These are phyloP conservation scores for Pecoramyces ruminantium DNA, from an alignment of 192 early-diverging fungal species.

Conservation along the genomic window DNA sequence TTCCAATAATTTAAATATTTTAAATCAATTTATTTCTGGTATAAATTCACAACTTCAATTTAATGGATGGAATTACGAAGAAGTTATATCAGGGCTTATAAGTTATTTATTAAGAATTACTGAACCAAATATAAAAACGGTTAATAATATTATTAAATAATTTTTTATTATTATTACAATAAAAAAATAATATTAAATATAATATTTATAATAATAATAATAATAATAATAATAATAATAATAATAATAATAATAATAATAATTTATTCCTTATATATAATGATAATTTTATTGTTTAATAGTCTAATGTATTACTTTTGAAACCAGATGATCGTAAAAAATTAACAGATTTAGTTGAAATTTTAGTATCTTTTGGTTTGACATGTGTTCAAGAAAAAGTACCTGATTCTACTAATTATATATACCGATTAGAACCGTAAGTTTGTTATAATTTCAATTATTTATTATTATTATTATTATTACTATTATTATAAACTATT, in stretches of 20 bases:
- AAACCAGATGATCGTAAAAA: conserved; percentile 41
- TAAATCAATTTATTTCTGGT: not conserved
- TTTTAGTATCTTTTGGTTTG: conserved; percentile 57
- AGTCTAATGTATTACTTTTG: conserved; percentile 37
- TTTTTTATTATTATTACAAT: too few relatives aligned
- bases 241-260: too few relatives aligned
- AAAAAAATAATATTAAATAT: too few relatives aligned
- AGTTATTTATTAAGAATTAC: conserved; percentile 57
- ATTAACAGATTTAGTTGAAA: conserved; percentile 34
- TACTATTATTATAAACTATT: too few relatives aligned
- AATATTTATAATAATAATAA: too few relatives aligned
- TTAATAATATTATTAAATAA: too few relatives aligned
- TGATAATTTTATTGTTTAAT: conserved; percentile 2
- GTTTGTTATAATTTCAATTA: too few relatives aligned
- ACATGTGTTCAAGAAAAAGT: conserved; percentile 48
- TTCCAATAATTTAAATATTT: not conserved
- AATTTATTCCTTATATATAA: conserved; percentile 8
- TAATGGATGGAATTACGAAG: not conserved
- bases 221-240: too few relatives aligned
- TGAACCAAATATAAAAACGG: conserved; percentile 51
- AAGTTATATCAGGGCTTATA: conserved; percentile 13
- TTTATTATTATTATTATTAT: too few relatives aligned
- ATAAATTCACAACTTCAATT: not conserved
- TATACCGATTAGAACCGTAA: conserved; percentile 65
- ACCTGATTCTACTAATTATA: conserved; percentile 32